A percentile compares a stretch with the other conserved stretches of the same genome.
These are phyloP conservation scores for Flaveria ramosissima DNA, from an alignment of 129 eudicot species.

Conservation along the genomic window DNA sequence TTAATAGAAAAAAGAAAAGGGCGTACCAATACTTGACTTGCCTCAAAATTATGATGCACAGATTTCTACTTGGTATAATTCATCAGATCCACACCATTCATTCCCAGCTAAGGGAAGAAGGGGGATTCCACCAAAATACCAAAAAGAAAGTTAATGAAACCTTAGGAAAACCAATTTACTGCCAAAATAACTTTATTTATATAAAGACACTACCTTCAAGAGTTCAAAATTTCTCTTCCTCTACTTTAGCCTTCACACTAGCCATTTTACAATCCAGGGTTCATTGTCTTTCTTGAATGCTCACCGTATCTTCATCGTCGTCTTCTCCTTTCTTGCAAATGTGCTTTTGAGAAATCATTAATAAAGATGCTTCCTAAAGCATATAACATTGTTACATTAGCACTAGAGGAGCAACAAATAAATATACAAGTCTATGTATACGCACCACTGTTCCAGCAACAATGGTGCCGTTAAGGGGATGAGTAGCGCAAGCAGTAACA, in stretches of 20 bases:
- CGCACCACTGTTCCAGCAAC: constrained; percentile 86
- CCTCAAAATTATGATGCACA: too few species aligned
- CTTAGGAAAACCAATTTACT: neutral
- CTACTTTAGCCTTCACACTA: constrained; percentile 1
- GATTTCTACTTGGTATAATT: neutral
- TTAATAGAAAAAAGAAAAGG: too few species aligned
- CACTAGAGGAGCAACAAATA: constrained; percentile 1
- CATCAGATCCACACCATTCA: neutral
- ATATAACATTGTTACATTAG: constrained; percentile 16
- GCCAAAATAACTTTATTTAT: neutral
- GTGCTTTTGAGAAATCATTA: constrained; percentile 57
- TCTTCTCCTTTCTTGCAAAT: constrained; percentile 35
- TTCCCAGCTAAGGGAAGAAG: neutral
- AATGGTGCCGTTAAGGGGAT: constrained; percentile 74
- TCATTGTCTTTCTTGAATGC: constrained; percentile 9
- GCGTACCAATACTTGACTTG: too few species aligned
- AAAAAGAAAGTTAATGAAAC: neutral
- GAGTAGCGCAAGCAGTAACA: constrained; percentile 79
- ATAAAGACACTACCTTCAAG: constrained; percentile 2
- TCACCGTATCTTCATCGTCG: neutral
- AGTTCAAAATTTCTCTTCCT: neutral
- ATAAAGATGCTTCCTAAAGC: constrained; percentile 58
- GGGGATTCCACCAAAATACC: constrained; percentile 16
- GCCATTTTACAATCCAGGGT: constrained; percentile 2
- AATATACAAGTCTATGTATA: neutral